Evolutionary conservation across 2,329 filamentous ascomycete species (phyloP).

Genomic region (Rutstroemia sydowiana): DNA sequence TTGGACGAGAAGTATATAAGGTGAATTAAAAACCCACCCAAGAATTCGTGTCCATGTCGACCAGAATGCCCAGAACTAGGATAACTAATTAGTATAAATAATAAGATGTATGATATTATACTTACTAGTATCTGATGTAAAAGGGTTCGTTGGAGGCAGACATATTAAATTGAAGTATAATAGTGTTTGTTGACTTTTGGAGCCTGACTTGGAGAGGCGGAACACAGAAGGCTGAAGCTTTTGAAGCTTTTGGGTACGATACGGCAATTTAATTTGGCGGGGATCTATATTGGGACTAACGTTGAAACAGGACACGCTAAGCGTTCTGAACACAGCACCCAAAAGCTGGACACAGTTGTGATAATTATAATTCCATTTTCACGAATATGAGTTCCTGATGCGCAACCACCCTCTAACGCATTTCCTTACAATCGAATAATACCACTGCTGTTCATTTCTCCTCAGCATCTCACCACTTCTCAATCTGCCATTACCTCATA

Average conservation of each 20-base stretch:
- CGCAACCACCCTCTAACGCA: conserved; percentile 18
- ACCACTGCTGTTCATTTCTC: conserved; percentile 9
- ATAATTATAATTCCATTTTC: conserved; percentile 9
- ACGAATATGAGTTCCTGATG: conserved; percentile 16
- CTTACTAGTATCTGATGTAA: conserved; percentile 96
- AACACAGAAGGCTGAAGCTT: conserved; percentile 20
- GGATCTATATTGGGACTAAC: conserved; percentile 3
- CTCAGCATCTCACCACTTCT: conserved; percentile 11
- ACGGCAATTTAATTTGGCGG: conserved; percentile 1
- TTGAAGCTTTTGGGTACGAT: background rate
- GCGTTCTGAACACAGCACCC: conserved; percentile 10
- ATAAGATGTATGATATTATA: background rate
- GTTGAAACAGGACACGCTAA: conserved; percentile 9
- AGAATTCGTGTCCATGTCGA: conserved; percentile 94
- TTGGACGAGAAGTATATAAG: background rate
- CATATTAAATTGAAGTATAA: conserved; percentile 25
- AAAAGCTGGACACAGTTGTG: conserved; percentile 11
- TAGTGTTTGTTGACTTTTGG: no score
- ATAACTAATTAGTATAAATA: conserved; percentile 13
- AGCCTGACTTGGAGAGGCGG: conserved; percentile 1
- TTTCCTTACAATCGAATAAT: conserved; percentile 17
- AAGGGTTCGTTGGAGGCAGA: conserved; percentile 61
- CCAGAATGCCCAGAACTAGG: conserved; percentile 91
- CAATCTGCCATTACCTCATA: conserved; percentile 9
- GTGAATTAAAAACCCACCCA: conserved; percentile 56